These are phyloP conservation scores for Penicillium herquei DNA, from an alignment of 495 filamentous ascomycete species.

Conservation along the genomic window DNA sequence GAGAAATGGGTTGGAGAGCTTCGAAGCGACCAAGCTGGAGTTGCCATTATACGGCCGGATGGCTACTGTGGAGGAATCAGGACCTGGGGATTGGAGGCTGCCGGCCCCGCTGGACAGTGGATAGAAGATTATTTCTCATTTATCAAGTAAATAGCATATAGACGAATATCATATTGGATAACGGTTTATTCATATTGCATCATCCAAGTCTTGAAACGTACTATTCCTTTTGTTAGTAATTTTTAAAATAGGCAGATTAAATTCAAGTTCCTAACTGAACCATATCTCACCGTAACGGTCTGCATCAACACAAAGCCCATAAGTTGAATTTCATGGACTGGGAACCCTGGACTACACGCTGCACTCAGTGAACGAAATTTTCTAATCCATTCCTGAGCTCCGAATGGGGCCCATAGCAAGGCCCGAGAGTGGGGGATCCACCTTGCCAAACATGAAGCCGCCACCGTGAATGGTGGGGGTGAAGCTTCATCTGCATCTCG, in stretches of 20 bases:
- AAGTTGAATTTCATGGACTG: no score
- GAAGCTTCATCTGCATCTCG: background rate
- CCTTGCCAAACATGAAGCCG: background rate
- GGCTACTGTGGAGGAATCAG: conserved; percentile 63
- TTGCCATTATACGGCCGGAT: conserved; percentile 65
- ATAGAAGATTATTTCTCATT: conserved; percentile 57
- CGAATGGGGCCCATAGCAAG: no score
- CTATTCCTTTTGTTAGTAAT: no score
- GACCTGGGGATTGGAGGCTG: conserved; percentile 48
- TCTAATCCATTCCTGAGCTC: no score
- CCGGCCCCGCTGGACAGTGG: conserved; percentile 49
- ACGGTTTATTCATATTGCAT: no score
- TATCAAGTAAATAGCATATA: conserved; percentile 2
- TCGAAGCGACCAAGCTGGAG: conserved; percentile 46
- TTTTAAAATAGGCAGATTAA: no score
- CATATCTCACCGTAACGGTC: no score
- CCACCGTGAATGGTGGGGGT: conserved; percentile 12
- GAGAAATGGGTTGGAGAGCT: conserved; percentile 63
- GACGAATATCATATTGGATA: background rate
- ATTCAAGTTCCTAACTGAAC: background rate
- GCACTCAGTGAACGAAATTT: no score
- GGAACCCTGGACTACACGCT: no score
- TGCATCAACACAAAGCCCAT: no score
- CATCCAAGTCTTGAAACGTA: background rate
- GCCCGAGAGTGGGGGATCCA: conserved; percentile 4